phyloP scores from a whole-genome alignment of 345 rosid genomes.

The Erysimum cheiranthoides region DNA sequence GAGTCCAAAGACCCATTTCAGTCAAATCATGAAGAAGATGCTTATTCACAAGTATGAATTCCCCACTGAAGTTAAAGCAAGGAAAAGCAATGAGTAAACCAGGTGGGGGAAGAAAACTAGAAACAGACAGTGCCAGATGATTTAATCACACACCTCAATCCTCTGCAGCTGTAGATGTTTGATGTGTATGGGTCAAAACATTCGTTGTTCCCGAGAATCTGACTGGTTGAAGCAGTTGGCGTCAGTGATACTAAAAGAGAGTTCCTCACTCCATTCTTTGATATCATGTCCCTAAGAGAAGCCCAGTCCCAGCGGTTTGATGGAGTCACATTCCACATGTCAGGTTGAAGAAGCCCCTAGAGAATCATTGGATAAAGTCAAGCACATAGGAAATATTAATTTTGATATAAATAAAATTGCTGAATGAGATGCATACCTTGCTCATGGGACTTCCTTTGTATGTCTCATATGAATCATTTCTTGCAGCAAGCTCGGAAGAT shows the following conservation, averaged over 20 bases:
- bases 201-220: conserved; percentile 84
- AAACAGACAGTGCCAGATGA: neutral
- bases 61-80: conserved; percentile 54
- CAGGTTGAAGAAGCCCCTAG: conserved; percentile 41
- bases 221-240: conserved; percentile 90
- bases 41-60: conserved; percentile 78
- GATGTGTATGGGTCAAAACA: conserved; percentile 83
- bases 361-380: neutral
- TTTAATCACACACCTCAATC: conserved; percentile 54
- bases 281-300: conserved; percentile 54
- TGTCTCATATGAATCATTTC: conserved; percentile 70
- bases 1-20: conserved; percentile 72
- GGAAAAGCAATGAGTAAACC: neutral
- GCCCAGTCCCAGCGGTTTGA: conserved; percentile 43
- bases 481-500: conserved; percentile 65
- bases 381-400: neutral
- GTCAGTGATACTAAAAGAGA: conserved; percentile 76
- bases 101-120: too few species aligned
- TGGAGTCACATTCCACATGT: conserved; percentile 42
- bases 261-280: conserved; percentile 68
- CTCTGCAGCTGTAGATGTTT: conserved; percentile 74
- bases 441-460: conserved; percentile 74
- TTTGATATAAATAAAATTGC: neutral
- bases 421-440: conserved; percentile 52
- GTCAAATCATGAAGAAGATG: conserved; percentile 79